Evolutionary conservation across 2,329 filamentous ascomycete species (phyloP), one percentile per base, ranked within the genome.

Genomic region (Xylariaceae sp.): DNA sequence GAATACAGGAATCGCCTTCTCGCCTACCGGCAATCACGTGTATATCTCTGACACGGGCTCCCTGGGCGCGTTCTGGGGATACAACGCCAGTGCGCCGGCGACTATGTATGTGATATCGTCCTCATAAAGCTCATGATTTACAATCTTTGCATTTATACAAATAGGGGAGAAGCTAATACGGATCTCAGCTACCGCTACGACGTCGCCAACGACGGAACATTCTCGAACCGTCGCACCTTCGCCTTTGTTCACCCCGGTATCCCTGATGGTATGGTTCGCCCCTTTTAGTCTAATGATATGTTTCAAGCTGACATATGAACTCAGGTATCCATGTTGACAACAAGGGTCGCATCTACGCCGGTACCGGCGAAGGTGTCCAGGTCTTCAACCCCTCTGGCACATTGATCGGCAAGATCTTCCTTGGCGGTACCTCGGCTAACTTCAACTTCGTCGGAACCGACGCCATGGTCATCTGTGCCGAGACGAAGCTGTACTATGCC

Each of bases 1-100:
- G n/a, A 4, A 30, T 15, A 0, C 18, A 77, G 78, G 83, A 6
- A 70, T 86, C 47, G 77, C 76, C 1, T 86, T 86, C 66, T 81
- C 80, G 0, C 82, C 82, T 0, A 77, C 80, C 60, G 80, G 82
- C 17, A 69, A 70, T 6, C 73, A 77, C 18, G 73, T 80, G 1
- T 87, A 87, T 59, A 72, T 86, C 2, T 79, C 82, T 7, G 84
- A 87, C 64, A 83, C 80, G 0, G 84, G 83, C 1, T 74, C 76
- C n/a, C 72, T 72, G 6, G 74, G 73, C n/a, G 76, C 69, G 0
- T 74, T 77, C n/a, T 74, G 72, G 54, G 79, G 80, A 10, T 64
- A 67, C 35, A 77, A 80, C 39, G 66, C 71, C 1, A 73, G 75
- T 0, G 66, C 72, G 5, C 77, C 80, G 0, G 70, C 80, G 1